Evolutionary conservation across 2,329 filamentous ascomycete species (phyloP), one percentile per base, ranked within the genome.

Genomic region (Pestalotiopsis sp.): DNA sequence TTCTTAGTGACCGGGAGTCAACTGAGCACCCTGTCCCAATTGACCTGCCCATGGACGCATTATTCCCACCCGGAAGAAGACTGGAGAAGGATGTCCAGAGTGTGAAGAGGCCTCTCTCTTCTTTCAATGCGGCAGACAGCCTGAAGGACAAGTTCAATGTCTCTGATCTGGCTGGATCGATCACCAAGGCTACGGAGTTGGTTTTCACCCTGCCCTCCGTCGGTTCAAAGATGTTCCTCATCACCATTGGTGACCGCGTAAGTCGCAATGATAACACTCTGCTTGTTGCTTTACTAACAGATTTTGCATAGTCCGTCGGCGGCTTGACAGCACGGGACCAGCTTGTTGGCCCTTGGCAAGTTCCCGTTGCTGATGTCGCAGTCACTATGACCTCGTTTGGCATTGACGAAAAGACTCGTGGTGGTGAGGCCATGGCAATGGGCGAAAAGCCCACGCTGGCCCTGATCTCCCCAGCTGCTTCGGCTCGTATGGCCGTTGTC

Each of bases 311-410:
- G 61, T 94, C 92, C 36, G 95, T 98, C 38, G 95, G 95, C 72
- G 96, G 95, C 64, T 86, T 98, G 68, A 94, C 93, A 7, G 90
- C 92, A 11, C 89, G 95, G 71, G 96, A 98, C 77, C 96, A 98
- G 80, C 95, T 98, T 89, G 95, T 98, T 66, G 96, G 96, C 1
- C 94, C 93, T 64, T 98, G 95, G 95, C 96, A 98, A 79, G 93
- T 91, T 13, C 96, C 96, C 2, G 94, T 98, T 14, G 91, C 96
- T 3, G 95, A 99, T 79, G 95, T 97, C 62, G 95, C 94, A 2
- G 95, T 98, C 27, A 98, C 95, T 25, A 90, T 93, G 0, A 95
- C 93, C 0, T 92, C 93, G 2, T 90, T 97, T 74, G 88, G 90
- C 61, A 76, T 88, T 7, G 81, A 81, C n/a, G 81, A 81, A n/a